A percentile compares a stretch with the other conserved stretches of the same genome.
Conservation (phyloP, 495 filamentous ascomycete genomes). For the Saxophila tyrrhenica region DNA sequence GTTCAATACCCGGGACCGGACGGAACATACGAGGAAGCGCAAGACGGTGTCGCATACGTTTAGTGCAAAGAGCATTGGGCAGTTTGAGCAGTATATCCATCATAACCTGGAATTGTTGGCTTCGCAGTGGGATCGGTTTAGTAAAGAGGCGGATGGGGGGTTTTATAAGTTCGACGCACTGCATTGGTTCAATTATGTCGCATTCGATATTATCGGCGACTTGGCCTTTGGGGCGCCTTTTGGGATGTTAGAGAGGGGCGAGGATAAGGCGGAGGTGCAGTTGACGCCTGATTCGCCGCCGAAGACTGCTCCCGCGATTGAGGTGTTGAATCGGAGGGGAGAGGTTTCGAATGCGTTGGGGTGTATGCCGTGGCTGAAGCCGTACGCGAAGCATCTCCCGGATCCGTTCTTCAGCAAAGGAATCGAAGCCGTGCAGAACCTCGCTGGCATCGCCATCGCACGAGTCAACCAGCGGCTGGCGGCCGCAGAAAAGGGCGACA, state of each 20-base stretch:
- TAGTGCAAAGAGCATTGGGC: slow-evolving; percentile 63
- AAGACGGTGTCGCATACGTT: slow-evolving; percentile 86
- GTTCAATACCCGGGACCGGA: slow-evolving; percentile 80
- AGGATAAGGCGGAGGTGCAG: slow-evolving; percentile 52
- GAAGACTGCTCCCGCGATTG: slow-evolving; percentile 53
- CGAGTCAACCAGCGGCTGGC: slow-evolving; percentile 63
- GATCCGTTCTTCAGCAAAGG: slow-evolving; percentile 59
- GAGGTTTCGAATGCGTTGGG: slow-evolving; percentile 55
- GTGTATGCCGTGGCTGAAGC: slow-evolving; percentile 48
- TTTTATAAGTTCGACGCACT: slow-evolving; percentile 63
- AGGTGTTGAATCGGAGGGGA: slow-evolving; percentile 58
- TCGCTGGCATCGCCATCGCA: slow-evolving; percentile 65
- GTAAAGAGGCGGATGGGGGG: slow-evolving; percentile 34
- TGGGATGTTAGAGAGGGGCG: slow-evolving; percentile 46
- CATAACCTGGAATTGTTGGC: slow-evolving; percentile 66
- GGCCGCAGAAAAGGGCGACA: slow-evolving; percentile 47
- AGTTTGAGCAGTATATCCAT: slow-evolving; percentile 87
- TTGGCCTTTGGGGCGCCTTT: slow-evolving; percentile 39
- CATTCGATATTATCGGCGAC: slow-evolving; percentile 87
- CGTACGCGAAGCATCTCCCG: slow-evolving; percentile 53
- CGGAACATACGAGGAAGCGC: slow-evolving; percentile 78
- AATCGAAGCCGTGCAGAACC: slow-evolving; percentile 50
- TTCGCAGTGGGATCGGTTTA: slow-evolving; percentile 52
- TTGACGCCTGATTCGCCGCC: slow-evolving; percentile 40
- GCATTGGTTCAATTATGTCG: slow-evolving; percentile 90